Percentiles rank a stretch among this genome's conserved stretches.
Evolutionary conservation across 1,139 yeast genomes (phyloP).

Genomic region (Yamadazyma kanchanaburiensis): DNA sequence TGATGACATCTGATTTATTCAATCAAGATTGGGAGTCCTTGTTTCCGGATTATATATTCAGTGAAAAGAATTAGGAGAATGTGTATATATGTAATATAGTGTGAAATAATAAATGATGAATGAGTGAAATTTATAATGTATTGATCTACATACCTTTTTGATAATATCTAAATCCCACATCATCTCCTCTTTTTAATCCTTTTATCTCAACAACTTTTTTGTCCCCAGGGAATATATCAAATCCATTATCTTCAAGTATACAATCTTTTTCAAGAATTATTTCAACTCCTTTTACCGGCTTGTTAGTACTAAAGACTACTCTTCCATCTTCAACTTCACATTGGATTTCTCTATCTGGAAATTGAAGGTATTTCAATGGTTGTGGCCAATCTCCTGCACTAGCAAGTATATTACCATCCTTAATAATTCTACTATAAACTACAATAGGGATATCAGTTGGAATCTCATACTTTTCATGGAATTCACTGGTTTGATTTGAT

Average conservation of each 20-base stretch:
- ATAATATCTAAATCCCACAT: constrained; percentile 10
- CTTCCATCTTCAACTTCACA: constrained; percentile 15
- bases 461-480: constrained; percentile 14
- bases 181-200: constrained; percentile 10
- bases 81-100: background rate
- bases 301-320: constrained; percentile 20
- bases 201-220: constrained; percentile 13
- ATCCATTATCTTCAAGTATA: constrained; percentile 36
- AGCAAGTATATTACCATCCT: constrained; percentile 19
- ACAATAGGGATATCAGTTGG: constrained; percentile 17
- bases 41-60: constrained; percentile 37
- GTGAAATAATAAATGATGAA: constrained; percentile 2
- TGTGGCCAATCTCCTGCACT: constrained; percentile 52
- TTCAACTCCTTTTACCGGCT: constrained; percentile 42
- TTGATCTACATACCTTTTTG: constrained; percentile 8
- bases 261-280: constrained; percentile 19
- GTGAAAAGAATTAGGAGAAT: constrained; percentile 13
- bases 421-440: constrained; percentile 17
- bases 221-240: constrained; percentile 41
- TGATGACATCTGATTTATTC: constrained; percentile 50
- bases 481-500: constrained; percentile 34
- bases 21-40: constrained; percentile 51
- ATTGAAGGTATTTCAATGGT: constrained; percentile 42
- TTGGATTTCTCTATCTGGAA: constrained; percentile 18
- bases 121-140: background rate